Percentiles rank a stretch among this genome's conserved stretches.
phyloP scores from a whole-genome alignment of 148 eudicot species.

The Dianthus caryophyllus region DNA sequence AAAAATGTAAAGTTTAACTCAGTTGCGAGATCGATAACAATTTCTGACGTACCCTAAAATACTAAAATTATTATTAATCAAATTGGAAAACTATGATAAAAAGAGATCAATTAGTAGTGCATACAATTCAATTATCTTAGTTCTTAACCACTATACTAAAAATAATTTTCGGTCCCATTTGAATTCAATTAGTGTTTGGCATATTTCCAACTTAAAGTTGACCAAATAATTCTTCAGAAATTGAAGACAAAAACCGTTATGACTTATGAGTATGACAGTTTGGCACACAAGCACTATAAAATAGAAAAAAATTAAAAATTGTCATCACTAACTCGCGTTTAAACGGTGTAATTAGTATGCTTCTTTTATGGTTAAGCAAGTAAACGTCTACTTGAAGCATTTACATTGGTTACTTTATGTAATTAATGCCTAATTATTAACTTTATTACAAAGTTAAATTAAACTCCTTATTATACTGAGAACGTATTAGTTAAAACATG shows the following conservation, averaged over 20 bases:
- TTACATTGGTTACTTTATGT: slow-evolving; percentile 24
- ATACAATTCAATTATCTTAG: too few relatives aligned
- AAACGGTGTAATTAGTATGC: slow-evolving; percentile 5
- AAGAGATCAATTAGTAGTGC: too few relatives aligned
- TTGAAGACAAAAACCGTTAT: neutral
- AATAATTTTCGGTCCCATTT: too few relatives aligned
- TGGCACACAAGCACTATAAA: neutral
- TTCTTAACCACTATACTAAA: too few relatives aligned
- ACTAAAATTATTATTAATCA: too few relatives aligned
- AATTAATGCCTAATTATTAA: slow-evolving; percentile 23
- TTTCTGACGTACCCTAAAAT: too few relatives aligned
- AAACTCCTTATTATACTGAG: too few relatives aligned
- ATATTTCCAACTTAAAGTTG: neutral
- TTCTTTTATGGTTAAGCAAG: slow-evolving; percentile 8
- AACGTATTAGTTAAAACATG: too few relatives aligned
- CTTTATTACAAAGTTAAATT: too few relatives aligned
- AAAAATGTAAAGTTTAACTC: too few relatives aligned
- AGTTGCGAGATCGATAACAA: too few relatives aligned
- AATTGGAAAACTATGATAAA: too few relatives aligned
- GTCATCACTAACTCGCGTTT: neutral
- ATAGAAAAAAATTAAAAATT: neutral
- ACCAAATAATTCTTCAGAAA: neutral
- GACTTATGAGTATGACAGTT: neutral
- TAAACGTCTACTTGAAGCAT: slow-evolving; percentile 20
- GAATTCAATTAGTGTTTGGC: neutral